Evolutionary conservation across 306 rosid genomes (phyloP).

Genomic region (Lupinus albus): DNA sequence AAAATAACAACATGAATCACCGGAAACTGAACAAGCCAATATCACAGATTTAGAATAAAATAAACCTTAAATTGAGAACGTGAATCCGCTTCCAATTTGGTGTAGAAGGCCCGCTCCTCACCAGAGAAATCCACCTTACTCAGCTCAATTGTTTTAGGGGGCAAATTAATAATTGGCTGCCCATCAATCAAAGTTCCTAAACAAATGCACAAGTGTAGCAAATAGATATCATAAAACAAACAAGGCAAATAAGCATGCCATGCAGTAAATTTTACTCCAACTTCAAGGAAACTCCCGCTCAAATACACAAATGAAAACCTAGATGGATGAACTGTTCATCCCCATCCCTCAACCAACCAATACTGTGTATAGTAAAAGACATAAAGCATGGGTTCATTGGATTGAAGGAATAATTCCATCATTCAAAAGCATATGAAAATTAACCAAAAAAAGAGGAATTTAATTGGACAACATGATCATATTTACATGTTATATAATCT

Average conservation of each 20-base stretch:
- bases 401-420: constrained; percentile 22
- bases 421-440: constrained; percentile 22
- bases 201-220: constrained; percentile 39
- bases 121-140: constrained; percentile 75
- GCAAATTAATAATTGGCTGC: constrained; percentile 82
- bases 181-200: constrained; percentile 89
- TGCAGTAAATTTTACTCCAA: constrained; percentile 30
- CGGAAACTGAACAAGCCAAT: constrained; percentile 15
- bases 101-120: constrained; percentile 94
- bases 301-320: constrained; percentile 32
- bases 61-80: constrained; percentile 86
- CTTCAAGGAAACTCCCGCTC: constrained; percentile 23
- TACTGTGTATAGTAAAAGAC: constrained; percentile 11
- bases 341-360: constrained; percentile 27
- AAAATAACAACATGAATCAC: constrained; percentile 15
- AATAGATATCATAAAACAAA: constrained; percentile 35
- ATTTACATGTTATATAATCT: too few relatives aligned
- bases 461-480: too few relatives aligned
- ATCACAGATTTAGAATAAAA: constrained; percentile 31
- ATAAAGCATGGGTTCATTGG: constrained; percentile 17
- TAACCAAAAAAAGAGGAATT: not conserved
- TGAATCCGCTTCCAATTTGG: constrained; percentile 88
- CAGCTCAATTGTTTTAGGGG: constrained; percentile 72
- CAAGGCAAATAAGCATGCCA: constrained; percentile 30
- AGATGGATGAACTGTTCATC: constrained; percentile 27